These are phyloP conservation scores for Aspergillus awamori DNA, from an alignment of 2,329 filamentous ascomycete genomes.

Conservation along the genomic window DNA sequence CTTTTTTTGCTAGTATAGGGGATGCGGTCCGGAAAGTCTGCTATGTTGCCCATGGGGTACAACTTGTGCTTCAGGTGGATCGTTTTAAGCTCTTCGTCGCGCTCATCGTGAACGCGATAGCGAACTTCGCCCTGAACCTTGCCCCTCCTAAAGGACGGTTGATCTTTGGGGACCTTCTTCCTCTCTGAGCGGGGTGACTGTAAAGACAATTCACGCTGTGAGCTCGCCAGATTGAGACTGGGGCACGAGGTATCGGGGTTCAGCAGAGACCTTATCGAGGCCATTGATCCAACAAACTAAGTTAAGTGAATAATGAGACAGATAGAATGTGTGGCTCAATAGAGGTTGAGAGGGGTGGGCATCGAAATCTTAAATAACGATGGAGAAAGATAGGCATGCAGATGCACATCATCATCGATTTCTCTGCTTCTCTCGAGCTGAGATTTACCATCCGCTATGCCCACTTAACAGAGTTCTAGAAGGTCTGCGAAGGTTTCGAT, in stretches of 20 bases:
- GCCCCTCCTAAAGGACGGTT: background rate
- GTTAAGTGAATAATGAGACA: background rate
- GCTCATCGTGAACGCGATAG: background rate
- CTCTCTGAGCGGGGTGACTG: slow-evolving; percentile 18
- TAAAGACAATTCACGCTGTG: slow-evolving; percentile 25
- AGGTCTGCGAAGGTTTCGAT: slow-evolving; percentile 22
- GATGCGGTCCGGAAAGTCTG: slow-evolving; percentile 22
- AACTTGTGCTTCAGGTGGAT: background rate
- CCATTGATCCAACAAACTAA: slow-evolving; percentile 51
- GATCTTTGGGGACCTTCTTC: background rate
- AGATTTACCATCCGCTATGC: slow-evolving; percentile 16
- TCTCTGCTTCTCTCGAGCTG: slow-evolving; percentile 18
- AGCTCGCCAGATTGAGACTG: slow-evolving; percentile 47
- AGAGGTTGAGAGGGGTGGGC: background rate
- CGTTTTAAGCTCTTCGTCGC: background rate
- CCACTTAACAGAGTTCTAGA: slow-evolving; percentile 31
- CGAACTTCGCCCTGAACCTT: background rate
- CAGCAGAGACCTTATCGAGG: slow-evolving; percentile 67
- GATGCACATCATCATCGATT: slow-evolving; percentile 4
- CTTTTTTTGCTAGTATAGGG: background rate
- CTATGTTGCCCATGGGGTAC: background rate
- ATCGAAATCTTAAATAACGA: slow-evolving; percentile 3
- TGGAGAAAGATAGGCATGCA: slow-evolving; percentile 10
- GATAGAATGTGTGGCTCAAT: background rate
- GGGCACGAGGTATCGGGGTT: slow-evolving; percentile 59